phyloP scores from a whole-genome alignment of 2,329 filamentous ascomycete species.

The Incumbomyces delicatus region DNA sequence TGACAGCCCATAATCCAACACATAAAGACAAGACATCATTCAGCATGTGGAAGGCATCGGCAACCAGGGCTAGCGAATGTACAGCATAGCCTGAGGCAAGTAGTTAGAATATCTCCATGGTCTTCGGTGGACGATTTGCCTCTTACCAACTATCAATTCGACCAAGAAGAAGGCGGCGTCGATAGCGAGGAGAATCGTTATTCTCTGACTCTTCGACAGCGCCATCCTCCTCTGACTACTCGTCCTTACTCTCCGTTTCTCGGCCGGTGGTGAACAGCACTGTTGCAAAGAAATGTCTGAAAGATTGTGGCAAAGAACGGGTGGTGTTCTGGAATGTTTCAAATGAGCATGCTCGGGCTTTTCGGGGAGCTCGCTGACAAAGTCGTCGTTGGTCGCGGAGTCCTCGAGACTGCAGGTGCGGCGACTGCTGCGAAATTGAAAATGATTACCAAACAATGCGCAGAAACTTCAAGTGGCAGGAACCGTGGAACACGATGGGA shows the following conservation, averaged over 20 bases:
- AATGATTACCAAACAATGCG: not conserved
- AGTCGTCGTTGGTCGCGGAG: not conserved
- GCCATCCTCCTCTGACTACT: conserved; percentile 12
- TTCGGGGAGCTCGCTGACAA: not conserved
- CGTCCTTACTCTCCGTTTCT: conserved; percentile 1
- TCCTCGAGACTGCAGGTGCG: not conserved
- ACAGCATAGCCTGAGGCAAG: conserved; percentile 58
- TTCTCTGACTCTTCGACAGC: conserved; percentile 85
- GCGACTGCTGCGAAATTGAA: not conserved
- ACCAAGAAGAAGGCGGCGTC: conserved; percentile 83
- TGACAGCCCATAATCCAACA: conserved; percentile 92
- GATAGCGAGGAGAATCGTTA: conserved; percentile 84
- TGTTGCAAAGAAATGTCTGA: conserved; percentile 13
- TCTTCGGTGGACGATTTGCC: not conserved
- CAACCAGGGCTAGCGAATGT: conserved; percentile 83
- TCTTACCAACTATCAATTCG: conserved; percentile 64
- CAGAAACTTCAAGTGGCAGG: not conserved
- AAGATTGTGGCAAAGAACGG: not conserved
- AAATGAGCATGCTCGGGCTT: conserved; percentile 6
- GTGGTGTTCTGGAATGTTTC: not conserved
- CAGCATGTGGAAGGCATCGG: conserved; percentile 98
- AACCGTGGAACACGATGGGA: not conserved
- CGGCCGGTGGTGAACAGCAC: conserved; percentile 15
- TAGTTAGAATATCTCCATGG: conserved; percentile 1
- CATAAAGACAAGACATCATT: conserved; percentile 94